Evolutionary conservation across 768 basidiomycete species (phyloP).

Genomic region (Hygrocybe coccinea): DNA sequence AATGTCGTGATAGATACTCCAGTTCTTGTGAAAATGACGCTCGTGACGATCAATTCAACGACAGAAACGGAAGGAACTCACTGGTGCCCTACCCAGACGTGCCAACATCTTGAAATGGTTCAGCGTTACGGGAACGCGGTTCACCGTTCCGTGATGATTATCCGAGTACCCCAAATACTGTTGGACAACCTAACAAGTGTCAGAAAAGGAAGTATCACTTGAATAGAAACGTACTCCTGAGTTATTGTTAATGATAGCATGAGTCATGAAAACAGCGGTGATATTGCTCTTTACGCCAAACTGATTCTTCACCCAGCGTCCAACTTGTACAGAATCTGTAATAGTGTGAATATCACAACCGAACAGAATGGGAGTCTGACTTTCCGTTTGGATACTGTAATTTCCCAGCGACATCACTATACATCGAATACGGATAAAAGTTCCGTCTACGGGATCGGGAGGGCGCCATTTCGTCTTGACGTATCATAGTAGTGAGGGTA

Average conservation of each 20-base stretch:
- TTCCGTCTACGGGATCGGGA: slow-evolving; percentile 53
- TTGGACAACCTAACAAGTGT: slow-evolving; percentile 42
- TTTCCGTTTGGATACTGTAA: slow-evolving; percentile 57
- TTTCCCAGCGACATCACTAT: slow-evolving; percentile 43
- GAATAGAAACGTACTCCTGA: slow-evolving; percentile 30
- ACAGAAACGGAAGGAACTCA: slow-evolving; percentile 30
- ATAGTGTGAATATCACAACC: not conserved
- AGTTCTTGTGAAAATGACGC: slow-evolving; percentile 35
- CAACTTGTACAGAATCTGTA: slow-evolving; percentile 53
- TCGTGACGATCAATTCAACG: not conserved
- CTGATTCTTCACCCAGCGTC: slow-evolving; percentile 53
- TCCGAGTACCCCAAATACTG: slow-evolving; percentile 36
- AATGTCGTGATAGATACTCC: slow-evolving; percentile 55
- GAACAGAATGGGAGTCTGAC: slow-evolving; percentile 10
- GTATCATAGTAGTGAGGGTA: slow-evolving; percentile 66
- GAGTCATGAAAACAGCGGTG: slow-evolving; percentile 65
- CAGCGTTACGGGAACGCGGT: slow-evolving; percentile 63
- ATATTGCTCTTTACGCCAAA: slow-evolving; percentile 54
- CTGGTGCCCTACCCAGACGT: slow-evolving; percentile 55
- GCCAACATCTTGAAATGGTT: slow-evolving; percentile 76
- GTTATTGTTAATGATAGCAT: slow-evolving; percentile 69
- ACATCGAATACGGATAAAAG: slow-evolving; percentile 38
- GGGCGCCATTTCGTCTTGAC: slow-evolving; percentile 63
- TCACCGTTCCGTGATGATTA: slow-evolving; percentile 18
- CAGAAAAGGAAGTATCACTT: not conserved